phyloP scores from a whole-genome alignment of 345 rosid genomes.

The Melaleuca quinquenervia region DNA sequence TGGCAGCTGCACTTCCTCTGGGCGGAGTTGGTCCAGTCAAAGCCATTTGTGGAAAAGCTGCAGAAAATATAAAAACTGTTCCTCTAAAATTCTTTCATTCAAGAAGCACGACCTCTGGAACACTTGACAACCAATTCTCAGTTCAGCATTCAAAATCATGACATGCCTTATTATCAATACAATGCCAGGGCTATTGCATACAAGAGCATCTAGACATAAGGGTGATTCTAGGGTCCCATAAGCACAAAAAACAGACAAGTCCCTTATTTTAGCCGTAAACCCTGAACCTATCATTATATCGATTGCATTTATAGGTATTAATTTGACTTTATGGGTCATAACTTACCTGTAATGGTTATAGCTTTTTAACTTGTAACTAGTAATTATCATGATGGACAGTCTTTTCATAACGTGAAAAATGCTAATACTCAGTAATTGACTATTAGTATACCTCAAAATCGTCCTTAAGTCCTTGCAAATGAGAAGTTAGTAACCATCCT shows the following conservation, averaged over 20 bases:
- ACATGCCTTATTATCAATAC: background rate
- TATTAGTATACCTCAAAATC: background rate
- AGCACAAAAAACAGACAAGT: background rate
- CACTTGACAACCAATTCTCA: background rate
- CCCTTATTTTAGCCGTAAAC: background rate
- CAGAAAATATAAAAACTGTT: background rate
- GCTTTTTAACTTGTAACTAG: background rate
- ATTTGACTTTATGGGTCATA: background rate
- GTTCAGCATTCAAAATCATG: background rate
- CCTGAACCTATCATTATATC: background rate
- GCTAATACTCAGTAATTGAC: background rate
- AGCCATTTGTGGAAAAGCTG: conserved; percentile 27
- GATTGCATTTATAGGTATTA: background rate
- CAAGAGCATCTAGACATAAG: background rate
- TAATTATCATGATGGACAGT: background rate
- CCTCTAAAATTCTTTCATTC: background rate
- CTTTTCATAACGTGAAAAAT: background rate
- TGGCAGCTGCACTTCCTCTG: conserved; percentile 83
- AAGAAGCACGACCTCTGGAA: background rate
- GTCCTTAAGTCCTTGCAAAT: background rate
- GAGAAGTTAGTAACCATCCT: background rate
- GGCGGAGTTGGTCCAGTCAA: conserved; percentile 63
- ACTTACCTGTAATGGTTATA: background rate
- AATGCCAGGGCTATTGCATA: background rate
- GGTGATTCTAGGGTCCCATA: background rate